Conservation (phyloP, 331 rosid genomes). For the Malus hybrid region DNA sequence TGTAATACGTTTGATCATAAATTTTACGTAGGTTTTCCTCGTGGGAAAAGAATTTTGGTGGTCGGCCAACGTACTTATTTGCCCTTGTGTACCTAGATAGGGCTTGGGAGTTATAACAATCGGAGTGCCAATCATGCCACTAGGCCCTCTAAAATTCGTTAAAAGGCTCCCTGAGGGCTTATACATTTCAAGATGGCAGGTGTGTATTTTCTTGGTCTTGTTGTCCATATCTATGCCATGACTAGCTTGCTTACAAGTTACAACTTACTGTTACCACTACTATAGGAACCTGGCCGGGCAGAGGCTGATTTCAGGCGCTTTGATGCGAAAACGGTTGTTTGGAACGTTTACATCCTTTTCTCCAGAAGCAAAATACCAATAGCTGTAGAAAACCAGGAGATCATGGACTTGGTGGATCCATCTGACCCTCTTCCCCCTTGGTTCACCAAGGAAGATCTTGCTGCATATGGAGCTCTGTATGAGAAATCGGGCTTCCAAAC, state of each 20-base stretch:
- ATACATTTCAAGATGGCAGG: slow-evolving; percentile 71
- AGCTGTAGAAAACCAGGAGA: slow-evolving; percentile 68
- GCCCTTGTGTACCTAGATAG: slow-evolving; percentile 50
- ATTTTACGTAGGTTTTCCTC: slow-evolving; percentile 39
- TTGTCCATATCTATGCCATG: neutral
- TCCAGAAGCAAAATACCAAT: slow-evolving; percentile 58
- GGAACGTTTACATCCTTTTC: slow-evolving; percentile 70
- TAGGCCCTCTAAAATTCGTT: slow-evolving; percentile 13
- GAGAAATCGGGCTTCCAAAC: slow-evolving; percentile 78
- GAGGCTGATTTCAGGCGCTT: slow-evolving; percentile 86
- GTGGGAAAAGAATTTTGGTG: slow-evolving; percentile 67
- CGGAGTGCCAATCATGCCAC: slow-evolving; percentile 53
- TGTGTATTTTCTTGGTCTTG: neutral
- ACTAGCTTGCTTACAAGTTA: neutral
- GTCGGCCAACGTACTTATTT: slow-evolving; percentile 34
- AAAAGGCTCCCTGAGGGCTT: slow-evolving; percentile 64
- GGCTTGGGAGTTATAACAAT: slow-evolving; percentile 50
- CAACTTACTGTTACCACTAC: neutral
- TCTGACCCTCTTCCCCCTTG: slow-evolving; percentile 72
- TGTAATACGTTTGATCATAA: neutral
- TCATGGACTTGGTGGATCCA: slow-evolving; percentile 73
- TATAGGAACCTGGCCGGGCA: slow-evolving; percentile 77
- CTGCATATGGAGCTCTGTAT: slow-evolving; percentile 51
- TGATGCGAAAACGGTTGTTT: slow-evolving; percentile 53
- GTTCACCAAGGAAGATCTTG: slow-evolving; percentile 73